Evolutionary conservation across 306 rosid species (phyloP), one percentile per base, ranked within the genome.

Genomic region (Malus asiatica): DNA sequence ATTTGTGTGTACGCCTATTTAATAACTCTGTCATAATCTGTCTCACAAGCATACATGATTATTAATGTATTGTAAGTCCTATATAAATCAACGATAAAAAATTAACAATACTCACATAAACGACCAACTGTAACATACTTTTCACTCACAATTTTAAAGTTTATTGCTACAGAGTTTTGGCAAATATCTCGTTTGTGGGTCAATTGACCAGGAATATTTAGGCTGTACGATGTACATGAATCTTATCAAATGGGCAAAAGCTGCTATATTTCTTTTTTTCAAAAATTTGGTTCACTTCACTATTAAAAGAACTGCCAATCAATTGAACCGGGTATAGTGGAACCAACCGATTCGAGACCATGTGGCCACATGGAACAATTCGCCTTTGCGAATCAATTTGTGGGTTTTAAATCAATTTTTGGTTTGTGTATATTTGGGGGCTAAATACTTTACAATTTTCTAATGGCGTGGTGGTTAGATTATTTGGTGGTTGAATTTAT

Each of bases 351-450:
- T 78, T 80, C 42, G 81, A 48, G 33, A 64, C 51, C 98, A 93
- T 88, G 96, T 93, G 97, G 70, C 72, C 98, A 93, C 96, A 87
- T 91, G 97, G 89, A 80, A 67, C 68, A 71, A 72, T 82, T 84
- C 83, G 89, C 83, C 88, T 52, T 84, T 67, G 52, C 67, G 69
- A 77, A 80, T 77, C 70, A 67, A 77, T 58, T 57, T 70, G 15
- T 0, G 5, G 27, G 45, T 74, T 38, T 4, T 45, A 25, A 27
- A 52, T 58, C 11, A 35, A 16, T 44, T 48, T 51, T 19, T n/a
- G 15, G 33, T 67, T 18, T 51, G 25, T 19, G 62, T 81, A 33
- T 7, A 52, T 51, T 51, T 52, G 44, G 62, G 60, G 51, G 67
- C 58, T 30, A 70, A 70, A 66, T 76, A 3, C n/a, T 70, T 69